Evolutionary conservation across 371 early-diverging fungal species (phyloP).

Genomic region (Mycotypha africana): DNA sequence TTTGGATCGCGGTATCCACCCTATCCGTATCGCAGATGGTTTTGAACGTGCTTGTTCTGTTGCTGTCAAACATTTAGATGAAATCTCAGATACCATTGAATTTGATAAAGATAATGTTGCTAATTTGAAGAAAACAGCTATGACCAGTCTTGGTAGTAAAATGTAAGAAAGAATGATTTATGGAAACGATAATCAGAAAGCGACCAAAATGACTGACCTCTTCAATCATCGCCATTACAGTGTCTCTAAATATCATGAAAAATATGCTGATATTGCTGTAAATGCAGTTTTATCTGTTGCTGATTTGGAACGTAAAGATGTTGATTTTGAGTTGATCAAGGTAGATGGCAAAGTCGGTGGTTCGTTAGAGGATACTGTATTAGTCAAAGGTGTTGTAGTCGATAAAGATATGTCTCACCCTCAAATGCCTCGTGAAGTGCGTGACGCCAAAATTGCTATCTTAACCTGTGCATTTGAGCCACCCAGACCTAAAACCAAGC

Average conservation of each 20-base stretch:
- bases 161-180: slow-evolving; percentile 68
- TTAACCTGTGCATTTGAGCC: slow-evolving; percentile 99
- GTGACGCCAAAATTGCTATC: slow-evolving; percentile 97
- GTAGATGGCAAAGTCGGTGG: slow-evolving; percentile 98
- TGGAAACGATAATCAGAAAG: background rate
- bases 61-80: slow-evolving; percentile 89
- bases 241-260: slow-evolving; percentile 96
- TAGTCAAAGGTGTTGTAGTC: slow-evolving; percentile 98
- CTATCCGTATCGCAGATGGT: slow-evolving; percentile 98
- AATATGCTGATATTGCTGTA: slow-evolving; percentile 96
- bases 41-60: slow-evolving; percentile 96
- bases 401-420: slow-evolving; percentile 99
- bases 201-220: background rate
- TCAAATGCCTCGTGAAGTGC: slow-evolving; percentile 98
- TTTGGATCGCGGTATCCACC: slow-evolving; percentile 98
- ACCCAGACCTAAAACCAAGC: slow-evolving; percentile 99
- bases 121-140: slow-evolving; percentile 94
- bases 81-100: slow-evolving; percentile 88
- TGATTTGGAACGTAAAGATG: slow-evolving; percentile 98
- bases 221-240: slow-evolving; percentile 35
- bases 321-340: slow-evolving; percentile 99
- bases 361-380: slow-evolving; percentile 86
- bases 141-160: slow-evolving; percentile 97
- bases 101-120: slow-evolving; percentile 78
- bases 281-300: slow-evolving; percentile 98